Evolutionary conservation across 768 basidiomycete genomes (phyloP), one percentile per base, ranked within the genome.

Genomic region (Trametes sanguinea): DNA sequence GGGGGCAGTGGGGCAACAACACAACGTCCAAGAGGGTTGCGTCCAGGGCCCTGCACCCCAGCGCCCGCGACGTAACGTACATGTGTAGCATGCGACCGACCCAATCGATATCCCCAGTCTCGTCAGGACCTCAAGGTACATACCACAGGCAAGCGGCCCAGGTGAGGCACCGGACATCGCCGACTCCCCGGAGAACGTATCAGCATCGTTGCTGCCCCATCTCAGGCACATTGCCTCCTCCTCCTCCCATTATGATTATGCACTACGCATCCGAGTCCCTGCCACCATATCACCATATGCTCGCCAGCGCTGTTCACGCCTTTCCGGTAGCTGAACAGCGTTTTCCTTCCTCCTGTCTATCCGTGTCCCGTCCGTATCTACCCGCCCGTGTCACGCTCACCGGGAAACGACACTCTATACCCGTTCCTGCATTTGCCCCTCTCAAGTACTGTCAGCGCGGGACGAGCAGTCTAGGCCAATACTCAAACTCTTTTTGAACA

Each of bases 131-230:
- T 40, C 48, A 45, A 57, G 57, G 54, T 43, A 50, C 61, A 39
- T 6, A 37, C 11, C 22, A 22, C 22, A 39, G 5, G 22, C 46
- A 32, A 32, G 48, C 43, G 39, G 46, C n/a, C 47, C 57, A 51
- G 57, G 56, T 33, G 55, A 57, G 56, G 62, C 45, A 57, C 56
- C 62, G 62, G 62, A 29, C 62, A 63, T 63, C 62, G 46, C 62
- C 62, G 61, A 48, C 51, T 45, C 51, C 51, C 32, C 50, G 30
- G 39, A 14, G 43, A 32, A 11, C 52, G 54, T 52, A 60, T 60
- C 62, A 59, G 33, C 61, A 35, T 44, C 13, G 46, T 50, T 47
- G 43, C 48, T 42, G 60, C 56, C 56, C 46, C 51, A 53, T 48
- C 57, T 54, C 62, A 63, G 63, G 63, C 63, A 64, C 63, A 53